phyloP scores from a whole-genome alignment of 1,139 yeast species.

The Magnusiomyces tetraspermus region DNA sequence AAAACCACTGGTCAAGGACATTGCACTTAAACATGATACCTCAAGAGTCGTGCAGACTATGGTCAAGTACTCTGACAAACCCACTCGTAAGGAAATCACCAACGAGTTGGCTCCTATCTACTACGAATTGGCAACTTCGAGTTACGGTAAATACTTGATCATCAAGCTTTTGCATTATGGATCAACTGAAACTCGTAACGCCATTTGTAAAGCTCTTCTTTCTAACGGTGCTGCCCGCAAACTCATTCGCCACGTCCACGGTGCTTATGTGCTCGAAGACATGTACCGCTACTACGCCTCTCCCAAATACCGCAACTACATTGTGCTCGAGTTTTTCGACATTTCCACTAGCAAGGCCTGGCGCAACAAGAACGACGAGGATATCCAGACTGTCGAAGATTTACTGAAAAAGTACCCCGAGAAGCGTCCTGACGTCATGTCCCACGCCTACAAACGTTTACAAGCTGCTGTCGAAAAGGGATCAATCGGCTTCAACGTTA shows the following conservation, averaged over 20 bases:
- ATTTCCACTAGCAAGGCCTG: constrained; percentile 39
- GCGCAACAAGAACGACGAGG: constrained; percentile 74
- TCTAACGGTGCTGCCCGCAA: constrained; percentile 65
- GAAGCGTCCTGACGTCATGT: constrained; percentile 66
- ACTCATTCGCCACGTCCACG: constrained; percentile 93
- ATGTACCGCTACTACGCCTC: constrained; percentile 77
- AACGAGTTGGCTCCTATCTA: constrained; percentile 63
- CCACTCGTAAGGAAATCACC: constrained; percentile 66
- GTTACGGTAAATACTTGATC: constrained; percentile 86
- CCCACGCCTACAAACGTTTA: constrained; percentile 73
- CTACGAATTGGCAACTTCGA: constrained; percentile 77
- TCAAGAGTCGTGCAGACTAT: constrained; percentile 93
- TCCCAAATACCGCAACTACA: constrained; percentile 75
- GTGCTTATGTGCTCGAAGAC: constrained; percentile 98
- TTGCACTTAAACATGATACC: constrained; percentile 92
- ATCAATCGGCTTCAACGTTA: constrained; percentile 88
- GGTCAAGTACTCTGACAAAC: constrained; percentile 74
- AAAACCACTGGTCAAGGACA: constrained; percentile 66
- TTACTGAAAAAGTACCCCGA: constrained; percentile 66
- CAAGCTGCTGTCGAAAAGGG: constrained; percentile 91
- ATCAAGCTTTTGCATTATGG: constrained; percentile 91
- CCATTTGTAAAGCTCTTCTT: constrained; percentile 74
- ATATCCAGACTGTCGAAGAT: constrained; percentile 53
- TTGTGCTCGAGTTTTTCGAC: constrained; percentile 95
- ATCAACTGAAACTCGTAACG: constrained; percentile 63